Conservation (phyloP, 768 basidiomycete species). For the Tricholoma flavovirens region DNA sequence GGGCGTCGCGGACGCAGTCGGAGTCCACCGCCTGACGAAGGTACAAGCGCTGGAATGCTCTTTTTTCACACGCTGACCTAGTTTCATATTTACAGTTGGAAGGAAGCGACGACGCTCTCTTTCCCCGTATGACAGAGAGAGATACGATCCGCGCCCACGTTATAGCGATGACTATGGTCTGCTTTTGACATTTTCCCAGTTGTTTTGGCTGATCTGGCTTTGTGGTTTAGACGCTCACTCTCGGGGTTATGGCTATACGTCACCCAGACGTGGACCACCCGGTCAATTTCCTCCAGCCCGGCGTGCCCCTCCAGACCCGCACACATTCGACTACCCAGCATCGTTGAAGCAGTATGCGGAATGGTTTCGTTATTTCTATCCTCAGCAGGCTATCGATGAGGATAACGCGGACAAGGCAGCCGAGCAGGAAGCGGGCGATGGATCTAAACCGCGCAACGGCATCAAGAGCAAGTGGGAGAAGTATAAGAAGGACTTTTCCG, state of each 20-base stretch:
- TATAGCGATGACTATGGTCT: constrained; percentile 81
- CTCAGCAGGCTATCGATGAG: constrained; percentile 74
- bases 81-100: constrained; percentile 32
- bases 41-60: constrained; percentile 25
- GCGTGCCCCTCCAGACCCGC: constrained; percentile 71
- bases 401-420: constrained; percentile 81
- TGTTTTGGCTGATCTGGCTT: constrained; percentile 12
- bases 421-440: constrained; percentile 78
- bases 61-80: constrained; percentile 8
- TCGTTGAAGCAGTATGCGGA: constrained; percentile 81
- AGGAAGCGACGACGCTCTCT: constrained; percentile 77
- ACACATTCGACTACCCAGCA: constrained; percentile 76
- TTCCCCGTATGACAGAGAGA: constrained; percentile 78
- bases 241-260: constrained; percentile 57
- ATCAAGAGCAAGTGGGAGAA: constrained; percentile 86
- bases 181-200: constrained; percentile 13
- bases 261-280: constrained; percentile 57
- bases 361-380: constrained; percentile 77
- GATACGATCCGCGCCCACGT: constrained; percentile 78
- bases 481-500: constrained; percentile 88
- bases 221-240: constrained; percentile 53
- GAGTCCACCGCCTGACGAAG: constrained; percentile 67
- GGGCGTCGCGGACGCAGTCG: constrained; percentile 69
- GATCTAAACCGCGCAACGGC: constrained; percentile 77
- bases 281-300: constrained; percentile 43